Evolutionary conservation across 2,329 filamentous ascomycete species (phyloP), one percentile per base, ranked within the genome.

Genomic region (Sporothrix phasma): DNA sequence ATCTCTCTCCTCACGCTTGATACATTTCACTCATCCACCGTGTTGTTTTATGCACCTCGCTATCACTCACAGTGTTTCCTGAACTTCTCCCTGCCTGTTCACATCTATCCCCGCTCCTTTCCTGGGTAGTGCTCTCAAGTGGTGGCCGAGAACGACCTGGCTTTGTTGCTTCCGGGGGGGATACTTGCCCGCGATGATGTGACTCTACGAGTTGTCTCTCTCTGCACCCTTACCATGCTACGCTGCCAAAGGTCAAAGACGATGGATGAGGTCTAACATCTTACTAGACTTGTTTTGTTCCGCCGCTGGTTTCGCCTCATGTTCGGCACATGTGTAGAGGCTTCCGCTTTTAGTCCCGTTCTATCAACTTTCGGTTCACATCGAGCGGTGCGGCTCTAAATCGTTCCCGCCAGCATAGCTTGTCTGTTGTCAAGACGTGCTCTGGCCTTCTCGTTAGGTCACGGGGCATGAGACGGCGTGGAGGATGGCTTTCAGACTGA

Each of bases 401-500:
- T 31, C 10, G 17, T 59, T 11, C 24, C 3, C 7, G 7, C 17
- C 39, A 11, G 13, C 15, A 24, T 29, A 15, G 19, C 17, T 22
- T 46, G 49, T 24, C 26, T 37, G 49, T 11, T 46, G 49, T 24
- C 31, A 47, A 26, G 51, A 17, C 29, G 39, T 49, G 13, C 39
- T 58, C 51, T 43, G 43, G 62, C 51, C 54, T 29, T n/a, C n/a
- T 31, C 17, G 37, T 26, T 19, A 15, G 61, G 51, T 39, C 61
- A 37, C 10, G 61, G 64, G 61, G 61, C 56, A 51, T 64, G 63
- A 64, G 45, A 24, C 31, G 29, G 29, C 26, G 49, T 60, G 15
- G 26, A 58, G n/a, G 29, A 80, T 80, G 78, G 76, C 80, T 62
- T 78, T 85, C 81, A 85, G 69, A 81, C 80, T 41, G 82, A 78